Evolutionary conservation across 495 filamentous ascomycete species (phyloP), one percentile per base, ranked within the genome.

Genomic region (Lasiosphaeriaceae sp.): DNA sequence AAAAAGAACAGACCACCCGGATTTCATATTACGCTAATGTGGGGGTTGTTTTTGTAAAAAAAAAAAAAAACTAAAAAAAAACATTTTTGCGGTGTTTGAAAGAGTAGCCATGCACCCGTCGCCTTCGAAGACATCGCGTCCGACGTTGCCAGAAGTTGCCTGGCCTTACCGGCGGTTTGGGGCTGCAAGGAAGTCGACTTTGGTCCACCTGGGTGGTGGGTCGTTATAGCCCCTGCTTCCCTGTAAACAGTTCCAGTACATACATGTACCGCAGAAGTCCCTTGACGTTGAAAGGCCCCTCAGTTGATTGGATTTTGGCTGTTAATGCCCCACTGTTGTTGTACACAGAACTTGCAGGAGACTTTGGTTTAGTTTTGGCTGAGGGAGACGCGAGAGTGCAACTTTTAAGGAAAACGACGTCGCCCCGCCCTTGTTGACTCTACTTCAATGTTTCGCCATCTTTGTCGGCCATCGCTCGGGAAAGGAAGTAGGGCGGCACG

Each of bases 221-320:
- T 66, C 41, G 60, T 63, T 63, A 55, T 52, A 63, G 47, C 55
- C 64, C 63, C 47, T 60, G 59, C 24, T 31, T 45, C 37, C 47
- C 19, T 35, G 26, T 31, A 22, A 20, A 20, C 49, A 29, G 45
- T n/a, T n/a, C n/a, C n/a, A n/a, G n/a, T n/a, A n/a, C n/a, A n/a
- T n/a, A n/a, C n/a, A n/a, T n/a, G 52, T 55, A 55, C 16, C 34
- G 39, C 21, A 37, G 17, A 50, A 50, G 35, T 50, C 12, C 8
- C 3, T 31, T 9, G 26, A 31, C 26, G 26, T 9, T 31, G 26
- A 31, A 31, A 31, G 26, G 9, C 26, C 26, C 4, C 26, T 31
- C 26, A 4, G 9, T 43, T 7, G n/a, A 2, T 14, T 17, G 3
- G n/a, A 43, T 43, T 12, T 12, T 4, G 14, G 5, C 8, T 43